A percentile compares a stretch with the other conserved stretches of the same genome.
Evolutionary conservation across 2,329 filamentous ascomycete species (phyloP).

Genomic region (Scedosporium minutisporum): DNA sequence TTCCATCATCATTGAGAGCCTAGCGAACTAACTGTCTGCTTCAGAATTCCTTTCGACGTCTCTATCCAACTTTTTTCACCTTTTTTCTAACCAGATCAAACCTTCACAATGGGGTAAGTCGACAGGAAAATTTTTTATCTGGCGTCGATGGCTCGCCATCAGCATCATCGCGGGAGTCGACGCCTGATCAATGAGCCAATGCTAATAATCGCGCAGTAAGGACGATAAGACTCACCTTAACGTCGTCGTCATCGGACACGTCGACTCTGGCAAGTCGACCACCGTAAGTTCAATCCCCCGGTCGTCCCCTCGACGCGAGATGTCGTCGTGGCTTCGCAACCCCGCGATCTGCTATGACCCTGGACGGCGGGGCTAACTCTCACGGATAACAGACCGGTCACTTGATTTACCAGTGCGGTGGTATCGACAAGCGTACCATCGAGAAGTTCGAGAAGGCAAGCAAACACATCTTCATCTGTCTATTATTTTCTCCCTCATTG

Average conservation of each 20-base stretch:
- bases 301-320: not conserved
- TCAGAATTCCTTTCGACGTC: conserved; percentile 3
- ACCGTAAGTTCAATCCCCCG: conserved; percentile 54
- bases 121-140: not conserved
- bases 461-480: conserved; percentile 12
- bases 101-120: conserved; percentile 29
- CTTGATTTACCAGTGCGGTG: conserved; percentile 99
- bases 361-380: conserved; percentile 12
- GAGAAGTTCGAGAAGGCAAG: conserved; percentile 99
- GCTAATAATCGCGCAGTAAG: conserved; percentile 53
- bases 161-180: too few relatives aligned
- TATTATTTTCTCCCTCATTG: conserved; percentile 8
- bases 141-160: not conserved
- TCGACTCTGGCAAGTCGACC: conserved; percentile 99
- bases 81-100: conserved; percentile 13
- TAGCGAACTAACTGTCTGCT: not conserved
- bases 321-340: not conserved
- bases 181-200: not conserved
- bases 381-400: conserved; percentile 51
- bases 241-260: conserved; percentile 98
- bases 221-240: conserved; percentile 93
- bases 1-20: not conserved
- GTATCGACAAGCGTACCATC: conserved; percentile 99
- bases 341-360: conserved; percentile 6
- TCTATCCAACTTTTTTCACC: conserved; percentile 9